Conservation (phyloP, 202 grass and related monocot genomes). For the Dendrocalamus latiflorus region DNA sequence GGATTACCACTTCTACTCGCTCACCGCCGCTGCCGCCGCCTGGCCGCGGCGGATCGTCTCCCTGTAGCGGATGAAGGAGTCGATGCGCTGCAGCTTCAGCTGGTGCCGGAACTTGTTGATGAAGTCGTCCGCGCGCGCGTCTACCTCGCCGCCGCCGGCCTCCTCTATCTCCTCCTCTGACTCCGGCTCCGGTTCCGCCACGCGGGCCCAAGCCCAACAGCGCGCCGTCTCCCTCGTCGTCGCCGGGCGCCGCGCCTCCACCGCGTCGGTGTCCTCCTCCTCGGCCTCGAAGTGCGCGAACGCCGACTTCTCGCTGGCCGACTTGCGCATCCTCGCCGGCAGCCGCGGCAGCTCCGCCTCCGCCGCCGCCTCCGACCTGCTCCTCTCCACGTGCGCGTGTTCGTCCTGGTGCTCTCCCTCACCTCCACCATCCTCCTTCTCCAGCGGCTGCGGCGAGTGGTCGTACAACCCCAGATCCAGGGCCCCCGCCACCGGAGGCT, state of each 20-base stretch:
- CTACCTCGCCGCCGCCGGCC: constrained; percentile 31
- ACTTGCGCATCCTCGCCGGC: constrained; percentile 65
- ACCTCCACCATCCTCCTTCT: background rate
- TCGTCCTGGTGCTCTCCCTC: background rate
- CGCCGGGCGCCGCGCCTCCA: constrained; percentile 47
- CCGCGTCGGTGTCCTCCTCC: constrained; percentile 10
- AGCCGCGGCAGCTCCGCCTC: constrained; percentile 26
- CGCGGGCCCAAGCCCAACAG: constrained; percentile 16
- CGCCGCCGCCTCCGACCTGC: constrained; percentile 43
- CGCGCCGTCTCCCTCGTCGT: constrained; percentile 29
- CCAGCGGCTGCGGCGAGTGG: background rate
- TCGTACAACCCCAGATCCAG: constrained; percentile 12
- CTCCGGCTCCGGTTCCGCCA: constrained; percentile 15
- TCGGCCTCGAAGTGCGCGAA: constrained; percentile 58
- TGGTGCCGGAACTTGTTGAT: constrained; percentile 74
- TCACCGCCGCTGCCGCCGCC: background rate
- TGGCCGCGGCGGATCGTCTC: constrained; percentile 56
- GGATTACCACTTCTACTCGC: background rate
- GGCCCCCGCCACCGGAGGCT: background rate
- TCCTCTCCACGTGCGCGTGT: constrained; percentile 39
- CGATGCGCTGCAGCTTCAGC: constrained; percentile 74
- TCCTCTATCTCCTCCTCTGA: constrained; percentile 18
- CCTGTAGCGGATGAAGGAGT: constrained; percentile 63
- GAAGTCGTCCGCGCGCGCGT: constrained; percentile 71
- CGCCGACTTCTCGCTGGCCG: constrained; percentile 66